phyloP scores from a whole-genome alignment of 495 filamentous ascomycete genomes.

The Neurospora discreta region DNA sequence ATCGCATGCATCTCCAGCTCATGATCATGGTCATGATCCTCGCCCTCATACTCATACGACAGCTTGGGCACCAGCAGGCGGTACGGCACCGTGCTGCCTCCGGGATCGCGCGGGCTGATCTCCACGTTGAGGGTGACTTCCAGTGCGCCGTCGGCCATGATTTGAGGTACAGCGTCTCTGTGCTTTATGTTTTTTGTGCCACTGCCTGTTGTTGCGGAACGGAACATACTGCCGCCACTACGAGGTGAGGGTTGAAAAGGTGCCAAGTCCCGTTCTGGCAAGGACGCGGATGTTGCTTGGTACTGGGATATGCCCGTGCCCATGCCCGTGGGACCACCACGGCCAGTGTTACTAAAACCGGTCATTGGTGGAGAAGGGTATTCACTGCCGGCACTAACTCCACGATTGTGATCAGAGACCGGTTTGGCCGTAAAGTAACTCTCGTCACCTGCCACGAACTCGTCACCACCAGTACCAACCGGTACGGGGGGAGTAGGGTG shows the following conservation, averaged over 20 bases:
- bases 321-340: not conserved
- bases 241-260: not conserved
- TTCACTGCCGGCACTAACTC: not conserved
- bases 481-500: not conserved
- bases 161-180: conserved; percentile 1
- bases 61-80: conserved; percentile 74
- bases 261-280: conserved; percentile 9
- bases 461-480: conserved; percentile 1
- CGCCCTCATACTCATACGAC: conserved; percentile 38
- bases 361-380: conserved; percentile 8
- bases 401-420: conserved; percentile 9
- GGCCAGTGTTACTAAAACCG: conserved; percentile 1
- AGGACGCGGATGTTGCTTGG: not conserved
- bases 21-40: conserved; percentile 9
- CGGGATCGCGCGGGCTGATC: conserved; percentile 70
- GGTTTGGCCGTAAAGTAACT: conserved; percentile 29
- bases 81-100: conserved; percentile 82
- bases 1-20: conserved; percentile 1
- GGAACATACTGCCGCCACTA: conserved; percentile 33
- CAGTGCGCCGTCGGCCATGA: conserved; percentile 54
- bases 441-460: conserved; percentile 34
- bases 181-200: conserved; percentile 45
- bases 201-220: conserved; percentile 61
- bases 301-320: conserved; percentile 5
- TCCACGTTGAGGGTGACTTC: conserved; percentile 83